Base-by-base conservation (phyloP, 805 yeast species). In the Metschnikowia dekortorum region DNA sequence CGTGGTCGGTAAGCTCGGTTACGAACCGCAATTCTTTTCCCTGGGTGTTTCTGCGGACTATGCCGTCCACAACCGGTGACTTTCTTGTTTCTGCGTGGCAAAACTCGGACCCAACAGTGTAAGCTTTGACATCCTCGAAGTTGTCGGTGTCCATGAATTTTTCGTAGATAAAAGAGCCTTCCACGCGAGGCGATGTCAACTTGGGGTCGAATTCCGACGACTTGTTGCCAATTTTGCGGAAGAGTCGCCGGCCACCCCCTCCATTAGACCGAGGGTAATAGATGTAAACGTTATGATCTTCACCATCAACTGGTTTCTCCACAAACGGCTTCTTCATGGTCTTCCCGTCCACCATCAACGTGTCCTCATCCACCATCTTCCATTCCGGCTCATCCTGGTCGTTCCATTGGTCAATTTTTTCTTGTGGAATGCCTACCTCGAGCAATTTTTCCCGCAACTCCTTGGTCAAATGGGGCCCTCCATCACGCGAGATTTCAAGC, bases 51-150 rank as follows among this genome's bases (percentile, higher is more conserved):
- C 99, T 81, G 62, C 97, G 80, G 28, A 94, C 99, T 51, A 94
- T 88, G 43, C 99, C 99, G 70, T 94, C 99, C n/a, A 94, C 99
- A 3, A 94, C 99, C 0, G 99, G 99, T 0, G 97, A 89, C 67
- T 94, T 94, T 62, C 99, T 80, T 1, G 99, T 94, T 65, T 94
- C 99, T 0, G 99, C 99, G 67, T 94, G 99, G 65, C 99, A 94
- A 63, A 80, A 94, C 16, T 73, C 73, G 2, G 85, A 82, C 1
- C 99, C 98, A 4, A 94, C 98, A 1, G 99, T 94, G 67, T 94
- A 94, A 0, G 98, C 98, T 70, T 94, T 94, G 54, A 94, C 99
- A 68, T 94, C 99, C 70, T 94, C 99, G 62, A 90, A 91, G 65
- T 94, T 94, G 67, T 94, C 97, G 2, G 99, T 92, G 65, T 94